Evolutionary conservation across 2,329 filamentous ascomycete species (phyloP), one percentile per base, ranked within the genome.

Genomic region (Thielaviopsis euricoi): DNA sequence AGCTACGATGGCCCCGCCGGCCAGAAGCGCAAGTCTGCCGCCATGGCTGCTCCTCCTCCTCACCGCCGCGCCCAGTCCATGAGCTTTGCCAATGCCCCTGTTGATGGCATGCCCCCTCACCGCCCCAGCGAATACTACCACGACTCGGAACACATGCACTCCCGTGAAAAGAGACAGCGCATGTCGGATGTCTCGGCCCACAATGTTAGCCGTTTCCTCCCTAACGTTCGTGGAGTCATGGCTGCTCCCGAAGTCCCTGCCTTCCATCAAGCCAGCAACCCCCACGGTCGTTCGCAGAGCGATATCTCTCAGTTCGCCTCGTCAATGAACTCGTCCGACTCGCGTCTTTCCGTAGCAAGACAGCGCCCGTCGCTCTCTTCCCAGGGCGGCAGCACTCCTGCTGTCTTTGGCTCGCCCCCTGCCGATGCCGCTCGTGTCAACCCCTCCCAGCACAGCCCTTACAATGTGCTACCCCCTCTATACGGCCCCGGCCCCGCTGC

Each of bases 31-130:
- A 60, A 60, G 55, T 26, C 55, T 25, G 54, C 53, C 17, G 40
- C 53, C 17, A 58, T 60, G 56, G 53, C 56, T 23, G 56, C 56
- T 6, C 59, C 59, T 6, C 59, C 59, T n/a, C 59, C 25, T 13
- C 49, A 53, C 48, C 56, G 59, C 33, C 68, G 69, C 37, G 67
- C 70, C 2, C 68, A 69, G 60, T 71, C 70, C 0, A 67, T 69
- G 60, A 67, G 66, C 21, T 64, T 67, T 15, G 58, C 58, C 37
- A 61, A 52, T 56, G 53, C 33, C 25, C 48, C 53, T 53, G 26
- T 33, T 50, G 26, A 58, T 22, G 56, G 56, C 12, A 56, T 60
- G 56, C 59, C 59, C n/a, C 56, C 59, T 46, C 49, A 52, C 19
- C 59, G 56, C n/a, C 21, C 48, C 13, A 46, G 46, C 19, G 59